These are phyloP conservation scores for Apiotrichum montevideense DNA, from an alignment of 1,284 basidiomycete species.

Conservation along the genomic window DNA sequence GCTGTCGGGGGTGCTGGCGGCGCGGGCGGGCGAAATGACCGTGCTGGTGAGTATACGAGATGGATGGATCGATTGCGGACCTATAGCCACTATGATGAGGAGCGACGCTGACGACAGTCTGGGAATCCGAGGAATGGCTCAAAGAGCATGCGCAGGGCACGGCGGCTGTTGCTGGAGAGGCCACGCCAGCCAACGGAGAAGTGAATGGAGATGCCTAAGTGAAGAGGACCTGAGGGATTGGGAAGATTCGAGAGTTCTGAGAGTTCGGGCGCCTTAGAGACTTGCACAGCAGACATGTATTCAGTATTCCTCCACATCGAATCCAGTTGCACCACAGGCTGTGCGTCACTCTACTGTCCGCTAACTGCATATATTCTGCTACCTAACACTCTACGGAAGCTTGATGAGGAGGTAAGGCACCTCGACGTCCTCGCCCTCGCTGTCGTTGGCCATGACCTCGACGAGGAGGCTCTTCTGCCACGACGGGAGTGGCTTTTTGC, in stretches of 20 bases:
- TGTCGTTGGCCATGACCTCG: constrained; percentile 90
- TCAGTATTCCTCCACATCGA: neutral
- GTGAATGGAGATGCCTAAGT: neutral
- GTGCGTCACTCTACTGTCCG: too few relatives aligned
- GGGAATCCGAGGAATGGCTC: constrained; percentile 45
- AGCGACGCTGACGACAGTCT: constrained; percentile 27
- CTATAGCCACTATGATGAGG: too few relatives aligned
- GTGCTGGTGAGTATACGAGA: constrained; percentile 33
- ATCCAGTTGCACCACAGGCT: too few relatives aligned
- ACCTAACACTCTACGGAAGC: neutral
- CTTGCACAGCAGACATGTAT: constrained; percentile 5
- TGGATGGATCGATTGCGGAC: neutral
- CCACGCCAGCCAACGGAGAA: constrained; percentile 5
- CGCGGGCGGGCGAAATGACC: constrained; percentile 26
- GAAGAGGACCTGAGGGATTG: too few relatives aligned
- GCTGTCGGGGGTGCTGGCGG: constrained; percentile 12
- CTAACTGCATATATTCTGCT: neutral
- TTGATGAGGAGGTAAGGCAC: constrained; percentile 31
- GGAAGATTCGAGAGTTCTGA: too few relatives aligned
- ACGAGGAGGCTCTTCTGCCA: constrained; percentile 77
- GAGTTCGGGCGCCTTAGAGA: neutral
- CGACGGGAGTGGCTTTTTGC: constrained; percentile 81
- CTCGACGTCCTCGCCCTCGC: constrained; percentile 63
- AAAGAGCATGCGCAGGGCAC: constrained; percentile 33
- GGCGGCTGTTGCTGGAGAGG: neutral